Conservation (phyloP, 2,329 filamentous ascomycete genomes). For the Fusarium sp. region DNA sequence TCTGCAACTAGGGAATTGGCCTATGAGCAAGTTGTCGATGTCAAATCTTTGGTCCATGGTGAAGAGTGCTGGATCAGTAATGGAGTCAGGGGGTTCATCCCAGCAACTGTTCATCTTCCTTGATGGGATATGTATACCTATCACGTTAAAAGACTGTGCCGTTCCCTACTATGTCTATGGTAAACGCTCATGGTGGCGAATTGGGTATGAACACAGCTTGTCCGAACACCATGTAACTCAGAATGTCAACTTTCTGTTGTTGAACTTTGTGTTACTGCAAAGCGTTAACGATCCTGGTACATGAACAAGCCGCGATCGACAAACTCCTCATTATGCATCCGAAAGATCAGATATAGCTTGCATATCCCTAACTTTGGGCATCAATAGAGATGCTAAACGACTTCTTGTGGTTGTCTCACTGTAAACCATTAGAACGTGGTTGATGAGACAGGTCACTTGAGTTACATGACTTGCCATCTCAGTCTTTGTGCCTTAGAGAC, state of each 20-base stretch:
- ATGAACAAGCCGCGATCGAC: background rate
- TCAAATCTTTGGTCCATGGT: conserved; percentile 72
- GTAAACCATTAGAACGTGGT: background rate
- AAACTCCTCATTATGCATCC: background rate
- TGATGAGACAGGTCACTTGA: background rate
- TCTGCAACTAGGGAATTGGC: conserved; percentile 65
- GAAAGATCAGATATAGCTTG: background rate
- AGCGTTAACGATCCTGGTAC: background rate
- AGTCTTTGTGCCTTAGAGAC: background rate
- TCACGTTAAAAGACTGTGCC: background rate
- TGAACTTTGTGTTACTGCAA: conserved; percentile 12
- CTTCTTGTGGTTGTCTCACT: background rate
- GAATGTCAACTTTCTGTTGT: background rate
- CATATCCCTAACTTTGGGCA: background rate
- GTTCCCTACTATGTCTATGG: background rate
- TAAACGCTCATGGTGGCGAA: conserved; percentile 4
- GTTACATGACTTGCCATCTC: background rate
- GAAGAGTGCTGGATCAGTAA: conserved; percentile 93
- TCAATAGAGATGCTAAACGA: background rate
- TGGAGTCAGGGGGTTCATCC: conserved; percentile 82
- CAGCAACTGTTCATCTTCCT: conserved; percentile 56
- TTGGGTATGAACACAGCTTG: conserved; percentile 19
- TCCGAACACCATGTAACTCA: background rate
- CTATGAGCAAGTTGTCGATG: conserved; percentile 72
- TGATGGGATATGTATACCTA: background rate